phyloP scores from a whole-genome alignment of 2,329 filamentous ascomycete species.

The Pestalotiopsis sp. region DNA sequence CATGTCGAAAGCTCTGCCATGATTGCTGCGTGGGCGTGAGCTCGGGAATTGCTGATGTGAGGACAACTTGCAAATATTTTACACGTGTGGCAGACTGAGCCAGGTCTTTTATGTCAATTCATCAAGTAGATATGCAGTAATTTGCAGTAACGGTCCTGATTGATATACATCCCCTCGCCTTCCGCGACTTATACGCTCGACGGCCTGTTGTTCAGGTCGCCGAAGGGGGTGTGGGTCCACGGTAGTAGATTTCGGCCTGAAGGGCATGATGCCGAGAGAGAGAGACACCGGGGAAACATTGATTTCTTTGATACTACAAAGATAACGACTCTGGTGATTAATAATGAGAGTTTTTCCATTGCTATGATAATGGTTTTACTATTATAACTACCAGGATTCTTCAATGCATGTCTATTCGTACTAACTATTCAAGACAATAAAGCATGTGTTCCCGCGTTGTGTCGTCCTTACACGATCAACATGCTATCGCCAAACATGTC shows the following conservation, averaged over 20 bases:
- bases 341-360: too few relatives aligned
- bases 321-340: too few relatives aligned
- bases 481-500: too few relatives aligned
- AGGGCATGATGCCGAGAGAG: background rate
- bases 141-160: background rate
- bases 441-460: too few relatives aligned
- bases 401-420: too few relatives aligned
- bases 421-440: too few relatives aligned
- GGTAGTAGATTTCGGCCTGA: background rate
- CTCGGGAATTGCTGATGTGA: background rate
- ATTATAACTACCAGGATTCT: too few relatives aligned
- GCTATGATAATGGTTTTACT: too few relatives aligned
- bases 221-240: background rate
- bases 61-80: background rate
- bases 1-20: slow-evolving; percentile 58
- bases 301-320: too few relatives aligned
- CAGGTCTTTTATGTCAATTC: background rate
- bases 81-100: background rate
- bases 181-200: background rate
- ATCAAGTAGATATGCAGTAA: background rate
- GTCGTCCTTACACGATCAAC: too few relatives aligned
- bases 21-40: background rate
- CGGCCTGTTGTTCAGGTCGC: background rate
- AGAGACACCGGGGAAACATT: too few relatives aligned
- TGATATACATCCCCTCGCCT: background rate